Evolutionary conservation across 345 rosid species (phyloP), one percentile per base, ranked within the genome.

Genomic region (Pugionium dolabratum): DNA sequence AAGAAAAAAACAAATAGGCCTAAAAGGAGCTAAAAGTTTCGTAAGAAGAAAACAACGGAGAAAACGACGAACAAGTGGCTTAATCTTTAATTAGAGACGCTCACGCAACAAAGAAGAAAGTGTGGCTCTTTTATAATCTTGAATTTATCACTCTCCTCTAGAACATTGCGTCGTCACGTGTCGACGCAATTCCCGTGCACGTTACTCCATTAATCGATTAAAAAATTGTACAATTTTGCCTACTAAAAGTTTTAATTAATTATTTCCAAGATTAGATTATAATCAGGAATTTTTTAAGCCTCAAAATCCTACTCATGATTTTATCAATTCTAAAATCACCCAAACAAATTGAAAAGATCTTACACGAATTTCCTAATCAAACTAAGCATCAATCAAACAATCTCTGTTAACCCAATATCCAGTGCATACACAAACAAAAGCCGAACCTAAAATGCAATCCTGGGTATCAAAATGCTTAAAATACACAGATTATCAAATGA

Each of bases 111-210:
- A 51, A 65, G 42, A 65, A 51, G 41, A 43, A 59, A 43, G 44
- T 49, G 53, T 72, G 59, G 48, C 34, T 50, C 40, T 36, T 0
- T 9, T 28, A 46, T n/a, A 27, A 4, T 35, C 59, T 65, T 44
- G 49, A 58, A 51, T 26, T 64, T 59, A 72, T 72, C 66, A 65
- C 61, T 66, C 32, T 65, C 67, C 64, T 59, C 63, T 59, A 35
- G 56, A 59, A 59, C 7, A 46, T 52, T 73, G 72, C 36, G n/a
- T 58, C 54, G 5, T 73, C 72, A 66, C 56, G 49, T 35, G 55
- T 65, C 49, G 35, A 28, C 26, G 31, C 55, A 43, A 36, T 46
- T 43, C 30, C 57, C 76, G 62, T 73, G 40, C 76, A 73, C 76
- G 72, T 73, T 73, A 73, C 67, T 59, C 61, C 39, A 0, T 44